Evolutionary conservation across 192 early-diverging fungal genomes (phyloP).

Genomic region (Spizellomyces punctatus): DNA sequence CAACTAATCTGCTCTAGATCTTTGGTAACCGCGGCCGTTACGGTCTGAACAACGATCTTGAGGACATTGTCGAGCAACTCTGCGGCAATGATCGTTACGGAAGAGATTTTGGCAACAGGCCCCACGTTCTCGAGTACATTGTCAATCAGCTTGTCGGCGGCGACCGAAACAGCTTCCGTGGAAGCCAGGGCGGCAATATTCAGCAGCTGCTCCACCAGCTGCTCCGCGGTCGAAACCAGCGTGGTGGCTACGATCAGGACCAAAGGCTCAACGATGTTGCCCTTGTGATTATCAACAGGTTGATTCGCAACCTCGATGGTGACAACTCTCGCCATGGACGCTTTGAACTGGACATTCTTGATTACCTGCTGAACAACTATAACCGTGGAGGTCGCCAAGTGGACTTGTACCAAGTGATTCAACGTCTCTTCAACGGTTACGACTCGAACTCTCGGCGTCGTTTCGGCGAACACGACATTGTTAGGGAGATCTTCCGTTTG

Average conservation of each 20-base stretch:
- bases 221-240: not conserved
- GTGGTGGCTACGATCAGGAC: not conserved
- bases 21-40: not conserved
- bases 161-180: not conserved
- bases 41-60: not conserved
- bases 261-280: not conserved
- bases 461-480: not conserved
- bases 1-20: not conserved
- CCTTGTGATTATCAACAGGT: not conserved
- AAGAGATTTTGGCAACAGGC: not conserved
- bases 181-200: not conserved
- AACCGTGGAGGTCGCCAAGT: not conserved
- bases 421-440: not conserved
- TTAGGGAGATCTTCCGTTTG: not conserved
- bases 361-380: slow-evolving; percentile 1
- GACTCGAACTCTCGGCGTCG: not conserved
- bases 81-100: not conserved
- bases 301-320: not conserved
- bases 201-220: not conserved
- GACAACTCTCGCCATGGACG: not conserved
- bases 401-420: not conserved
- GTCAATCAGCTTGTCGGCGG: not conserved
- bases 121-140: not conserved
- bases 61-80: not conserved
- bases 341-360: not conserved